Conservation (phyloP, 2,329 filamentous ascomycete genomes). For the Metarhizium album region DNA sequence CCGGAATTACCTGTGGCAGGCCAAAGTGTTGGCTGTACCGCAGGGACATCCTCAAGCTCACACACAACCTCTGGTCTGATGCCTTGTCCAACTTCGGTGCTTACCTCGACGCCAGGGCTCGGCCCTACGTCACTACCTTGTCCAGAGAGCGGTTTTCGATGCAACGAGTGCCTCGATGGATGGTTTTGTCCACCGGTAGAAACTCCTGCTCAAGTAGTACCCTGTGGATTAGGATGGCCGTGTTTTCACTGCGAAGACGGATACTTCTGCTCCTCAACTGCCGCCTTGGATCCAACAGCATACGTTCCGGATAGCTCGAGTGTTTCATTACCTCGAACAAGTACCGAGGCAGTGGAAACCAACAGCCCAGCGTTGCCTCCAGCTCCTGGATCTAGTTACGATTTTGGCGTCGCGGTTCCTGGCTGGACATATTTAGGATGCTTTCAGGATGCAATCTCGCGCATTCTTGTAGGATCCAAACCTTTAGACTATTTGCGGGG, state of each 20-base stretch:
- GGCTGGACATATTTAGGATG: conserved; percentile 22
- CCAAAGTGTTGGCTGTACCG: neutral
- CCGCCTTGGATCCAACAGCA: neutral
- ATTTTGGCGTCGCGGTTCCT: neutral
- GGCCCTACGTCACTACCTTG: conserved; percentile 10
- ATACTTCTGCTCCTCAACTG: conserved; percentile 15
- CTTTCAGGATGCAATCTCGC: conserved; percentile 17
- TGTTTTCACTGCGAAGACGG: conserved; percentile 20
- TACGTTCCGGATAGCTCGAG: neutral
- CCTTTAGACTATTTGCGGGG: conserved; percentile 16
- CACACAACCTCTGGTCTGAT: neutral
- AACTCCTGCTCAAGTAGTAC: conserved; percentile 18
- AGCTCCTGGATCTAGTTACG: neutral
- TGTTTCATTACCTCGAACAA: neutral
- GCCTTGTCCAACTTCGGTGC: neutral
- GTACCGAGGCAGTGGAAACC: neutral
- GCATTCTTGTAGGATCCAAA: conserved; percentile 13
- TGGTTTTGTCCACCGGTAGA: conserved; percentile 22
- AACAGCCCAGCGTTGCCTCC: neutral
- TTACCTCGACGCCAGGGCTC: neutral
- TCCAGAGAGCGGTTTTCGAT: conserved; percentile 17
- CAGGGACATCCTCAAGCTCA: neutral
- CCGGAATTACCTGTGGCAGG: neutral
- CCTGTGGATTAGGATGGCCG: conserved; percentile 21
- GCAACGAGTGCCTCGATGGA: conserved; percentile 19